Base-by-base conservation (phyloP, 148 eudicot species). In the Amaranthus palmeri region DNA sequence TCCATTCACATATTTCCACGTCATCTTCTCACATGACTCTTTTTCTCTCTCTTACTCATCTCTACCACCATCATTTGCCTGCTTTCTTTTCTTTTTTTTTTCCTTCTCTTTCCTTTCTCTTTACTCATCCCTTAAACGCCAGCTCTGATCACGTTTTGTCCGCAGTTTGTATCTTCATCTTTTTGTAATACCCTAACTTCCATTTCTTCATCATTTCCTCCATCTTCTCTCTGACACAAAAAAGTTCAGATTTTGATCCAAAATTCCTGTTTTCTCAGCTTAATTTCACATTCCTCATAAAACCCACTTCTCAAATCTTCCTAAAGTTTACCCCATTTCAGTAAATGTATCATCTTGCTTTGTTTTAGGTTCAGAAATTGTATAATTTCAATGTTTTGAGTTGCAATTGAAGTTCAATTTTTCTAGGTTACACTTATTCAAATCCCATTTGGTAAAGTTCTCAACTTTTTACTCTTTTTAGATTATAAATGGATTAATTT, bases 1-100 rank as follows among this genome's bases (percentile, higher is more conserved):
- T 14, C 78, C 72, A 79, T 0, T 70, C 66, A 77, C 66, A 70
- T 52, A 11, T 43, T 18, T 18, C 66, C 81, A 83, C 78, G 61
- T 74, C 78, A 76, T 70, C 72, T 54, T 71, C 85, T 80, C 86
- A 83, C 81, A 83, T 80, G 79, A 74, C 70, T 67, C 72, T 60
- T 75, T 57, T 72, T 63, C 76, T 80, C 77, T 70, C 70, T 67
- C 72, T 60, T 75, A 63, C 74, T 63, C 76, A 65, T 65, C 80
- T 49, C 44, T 50, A 54, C 76, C 67, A 55, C 56, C 61, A 49
- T 76, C 78, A 55, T 62, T 53, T 62, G 47, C 47, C 7, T 64
- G 10, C 47, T 40, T 51, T 44, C 9, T 10, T 25, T 46, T 73
- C 45, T 7, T 45, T 56, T 7, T 56, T 7, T 7, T 41, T 41